These are phyloP conservation scores for Penicillium sp. DNA, from an alignment of 2,329 filamentous ascomycete genomes.

Conservation along the genomic window DNA sequence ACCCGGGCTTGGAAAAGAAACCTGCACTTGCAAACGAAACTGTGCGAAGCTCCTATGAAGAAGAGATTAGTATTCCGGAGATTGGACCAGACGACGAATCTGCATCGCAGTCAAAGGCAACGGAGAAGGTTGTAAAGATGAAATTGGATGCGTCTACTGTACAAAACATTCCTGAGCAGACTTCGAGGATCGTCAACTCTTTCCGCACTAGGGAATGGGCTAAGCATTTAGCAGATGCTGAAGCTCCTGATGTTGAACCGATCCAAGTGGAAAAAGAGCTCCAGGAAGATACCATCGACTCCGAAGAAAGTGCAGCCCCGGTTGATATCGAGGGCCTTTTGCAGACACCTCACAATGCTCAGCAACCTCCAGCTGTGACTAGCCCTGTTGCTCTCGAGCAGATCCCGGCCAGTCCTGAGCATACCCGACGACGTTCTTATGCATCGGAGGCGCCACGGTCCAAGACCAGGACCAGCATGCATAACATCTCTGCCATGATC, in stretches of 20 bases:
- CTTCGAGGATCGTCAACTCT: constrained; percentile 74
- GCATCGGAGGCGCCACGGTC: constrained; percentile 8
- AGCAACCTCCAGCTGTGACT: constrained; percentile 41
- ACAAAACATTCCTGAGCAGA: constrained; percentile 63
- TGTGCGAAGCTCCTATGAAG: background rate
- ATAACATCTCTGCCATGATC: constrained; percentile 4
- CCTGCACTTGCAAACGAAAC: background rate
- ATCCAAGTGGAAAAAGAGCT: constrained; percentile 36
- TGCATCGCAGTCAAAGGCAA: constrained; percentile 1
- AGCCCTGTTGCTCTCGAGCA: constrained; percentile 13
- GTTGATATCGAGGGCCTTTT: constrained; percentile 64
- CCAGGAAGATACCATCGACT: constrained; percentile 29
- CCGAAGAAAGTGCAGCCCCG: constrained; percentile 57
- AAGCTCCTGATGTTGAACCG: constrained; percentile 59
- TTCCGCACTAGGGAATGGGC: constrained; percentile 96
- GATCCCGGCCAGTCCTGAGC: constrained; percentile 11
- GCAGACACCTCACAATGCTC: constrained; percentile 58
- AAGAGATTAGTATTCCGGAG: background rate
- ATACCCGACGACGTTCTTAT: constrained; percentile 16
- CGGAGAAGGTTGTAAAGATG: background rate
- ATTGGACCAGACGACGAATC: background rate
- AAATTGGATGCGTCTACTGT: constrained; percentile 37
- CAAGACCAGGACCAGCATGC: constrained; percentile 10
- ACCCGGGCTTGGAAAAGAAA: too few relatives aligned
- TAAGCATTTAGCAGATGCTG: constrained; percentile 77